Percentiles rank a stretch among this genome's conserved stretches.
Conservation (phyloP, 495 filamentous ascomycete genomes). For the Penicillium robsamsonii region DNA sequence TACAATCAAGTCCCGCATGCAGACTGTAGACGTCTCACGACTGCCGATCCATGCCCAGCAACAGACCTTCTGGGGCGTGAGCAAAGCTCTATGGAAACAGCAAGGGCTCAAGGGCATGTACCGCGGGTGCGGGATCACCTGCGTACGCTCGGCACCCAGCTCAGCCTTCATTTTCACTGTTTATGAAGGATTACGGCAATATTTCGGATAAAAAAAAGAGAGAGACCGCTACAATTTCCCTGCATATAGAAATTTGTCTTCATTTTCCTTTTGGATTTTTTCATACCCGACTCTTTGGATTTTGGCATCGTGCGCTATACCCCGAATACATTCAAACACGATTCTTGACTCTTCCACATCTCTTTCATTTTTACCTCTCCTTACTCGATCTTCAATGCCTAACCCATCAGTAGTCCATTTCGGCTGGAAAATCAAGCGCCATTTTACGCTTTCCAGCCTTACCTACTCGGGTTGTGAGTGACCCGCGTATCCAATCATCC, state of each 20-base stretch:
- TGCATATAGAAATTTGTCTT: constrained; percentile 8
- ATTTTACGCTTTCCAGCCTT: not conserved
- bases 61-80: constrained; percentile 67
- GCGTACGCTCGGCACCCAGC: constrained; percentile 79
- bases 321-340: constrained; percentile 6
- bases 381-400: not conserved
- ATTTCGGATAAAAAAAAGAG: constrained; percentile 48
- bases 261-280: not conserved
- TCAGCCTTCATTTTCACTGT: constrained; percentile 97
- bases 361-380: not conserved
- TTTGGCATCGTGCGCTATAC: constrained; percentile 11
- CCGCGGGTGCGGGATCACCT: constrained; percentile 92
- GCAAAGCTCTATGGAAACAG: constrained; percentile 68
- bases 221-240: not conserved
- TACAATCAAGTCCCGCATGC: constrained; percentile 94
- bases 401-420: not conserved
- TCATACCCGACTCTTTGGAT: not conserved
- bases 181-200: constrained; percentile 76
- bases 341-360: not conserved
- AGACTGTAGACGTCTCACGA: constrained; percentile 71
- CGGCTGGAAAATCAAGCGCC: not conserved
- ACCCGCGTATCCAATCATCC: not conserved
- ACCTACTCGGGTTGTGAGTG: not conserved
- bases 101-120: constrained; percentile 85
- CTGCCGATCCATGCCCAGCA: constrained; percentile 31